phyloP scores from a whole-genome alignment of 768 basidiomycete species.

The Phaffia australis region DNA sequence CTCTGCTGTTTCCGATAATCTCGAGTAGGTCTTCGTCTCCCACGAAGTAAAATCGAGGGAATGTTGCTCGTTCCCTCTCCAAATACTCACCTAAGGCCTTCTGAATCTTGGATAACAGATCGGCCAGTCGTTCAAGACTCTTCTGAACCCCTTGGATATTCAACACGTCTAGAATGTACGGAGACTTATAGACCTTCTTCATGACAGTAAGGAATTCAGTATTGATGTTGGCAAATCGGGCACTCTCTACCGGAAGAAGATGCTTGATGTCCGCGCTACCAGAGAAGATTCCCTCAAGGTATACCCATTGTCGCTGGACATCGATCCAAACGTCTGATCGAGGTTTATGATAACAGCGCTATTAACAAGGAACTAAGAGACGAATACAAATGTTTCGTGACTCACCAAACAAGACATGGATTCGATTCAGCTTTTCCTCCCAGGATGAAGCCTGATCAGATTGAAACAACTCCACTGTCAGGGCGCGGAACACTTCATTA shows the following conservation, averaged over 20 bases:
- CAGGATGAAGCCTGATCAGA: conserved; percentile 61
- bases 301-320: conserved; percentile 99
- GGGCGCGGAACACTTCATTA: background rate
- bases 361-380: conserved; percentile 1
- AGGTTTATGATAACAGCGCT: conserved; percentile 20
- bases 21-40: conserved; percentile 97
- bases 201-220: conserved; percentile 94
- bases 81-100: conserved; percentile 98
- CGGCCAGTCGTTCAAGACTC: conserved; percentile 88
- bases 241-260: conserved; percentile 87
- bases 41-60: conserved; percentile 99
- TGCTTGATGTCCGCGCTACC: conserved; percentile 99
- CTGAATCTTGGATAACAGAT: conserved; percentile 94
- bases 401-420: conserved; percentile 89
- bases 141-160: conserved; percentile 95
- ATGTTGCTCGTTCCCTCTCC: conserved; percentile 90
- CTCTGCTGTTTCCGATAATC: conserved; percentile 99
- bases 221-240: conserved; percentile 98
- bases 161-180: conserved; percentile 91
- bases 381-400: conserved; percentile 2
- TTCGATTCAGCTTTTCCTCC: conserved; percentile 93
- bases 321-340: conserved; percentile 90
- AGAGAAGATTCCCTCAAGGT: conserved; percentile 98
- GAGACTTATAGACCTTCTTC: conserved; percentile 99
- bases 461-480: background rate